Evolutionary conservation across 2,329 filamentous ascomycete genomes (phyloP).

Genomic region (Gnomoniopsis sp.): DNA sequence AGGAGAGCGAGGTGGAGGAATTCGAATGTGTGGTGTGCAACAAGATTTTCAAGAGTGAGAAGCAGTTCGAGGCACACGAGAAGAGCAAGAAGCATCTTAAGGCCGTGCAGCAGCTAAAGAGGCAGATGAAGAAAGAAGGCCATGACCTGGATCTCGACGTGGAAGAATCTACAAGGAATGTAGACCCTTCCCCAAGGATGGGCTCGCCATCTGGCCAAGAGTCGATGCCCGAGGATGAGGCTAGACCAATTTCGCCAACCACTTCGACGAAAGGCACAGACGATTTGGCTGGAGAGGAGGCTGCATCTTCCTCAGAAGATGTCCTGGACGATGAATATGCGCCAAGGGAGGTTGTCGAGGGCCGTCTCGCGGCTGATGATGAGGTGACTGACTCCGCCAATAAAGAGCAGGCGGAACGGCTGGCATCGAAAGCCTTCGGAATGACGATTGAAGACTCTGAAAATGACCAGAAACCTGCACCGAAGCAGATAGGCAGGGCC

Average conservation of each 20-base stretch:
- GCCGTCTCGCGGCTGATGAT: conserved; percentile 5
- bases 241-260: background rate
- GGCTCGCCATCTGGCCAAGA: background rate
- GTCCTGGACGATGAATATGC: conserved; percentile 41
- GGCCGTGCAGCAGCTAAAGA: conserved; percentile 72
- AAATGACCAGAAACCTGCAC: conserved; percentile 21
- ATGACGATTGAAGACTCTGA: background rate
- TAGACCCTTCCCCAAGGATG: background rate
- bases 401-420: conserved; percentile 5
- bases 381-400: background rate
- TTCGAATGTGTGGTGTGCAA: conserved; percentile 76
- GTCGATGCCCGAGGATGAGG: background rate
- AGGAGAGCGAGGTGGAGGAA: conserved; percentile 54
- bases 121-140: conserved; percentile 82
- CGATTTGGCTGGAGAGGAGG: conserved; percentile 3
- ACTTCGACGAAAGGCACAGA: conserved; percentile 3
- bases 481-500: conserved; percentile 47
- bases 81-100: conserved; percentile 96
- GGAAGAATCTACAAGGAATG: conserved; percentile 10
- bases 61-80: conserved; percentile 87
- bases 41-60: conserved; percentile 83
- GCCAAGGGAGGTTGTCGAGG: conserved; percentile 39
- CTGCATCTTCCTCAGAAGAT: conserved; percentile 13
- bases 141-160: conserved; percentile 48
- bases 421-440: background rate